Evolutionary conservation across 208 protist genomes (phyloP).

Genomic region (Crithidia bombi): DNA sequence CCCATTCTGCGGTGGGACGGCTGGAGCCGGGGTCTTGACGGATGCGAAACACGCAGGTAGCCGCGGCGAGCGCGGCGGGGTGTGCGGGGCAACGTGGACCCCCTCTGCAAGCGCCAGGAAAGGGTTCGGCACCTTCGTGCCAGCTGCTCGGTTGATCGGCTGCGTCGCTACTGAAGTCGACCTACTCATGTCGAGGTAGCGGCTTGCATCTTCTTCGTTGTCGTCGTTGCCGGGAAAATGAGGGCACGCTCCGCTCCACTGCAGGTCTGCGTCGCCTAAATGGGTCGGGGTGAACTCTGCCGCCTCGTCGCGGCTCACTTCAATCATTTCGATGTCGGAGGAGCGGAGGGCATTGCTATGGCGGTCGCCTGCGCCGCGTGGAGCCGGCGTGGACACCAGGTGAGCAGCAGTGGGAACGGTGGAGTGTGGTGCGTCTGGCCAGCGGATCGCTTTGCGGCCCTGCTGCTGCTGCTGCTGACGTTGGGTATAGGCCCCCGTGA

Average conservation of each 20-base stretch:
- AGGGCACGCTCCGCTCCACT: not conserved
- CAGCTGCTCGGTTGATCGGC: not conserved
- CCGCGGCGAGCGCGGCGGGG: not conserved
- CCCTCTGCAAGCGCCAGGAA: not conserved
- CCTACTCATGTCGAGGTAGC: not conserved
- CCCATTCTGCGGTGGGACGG: not conserved
- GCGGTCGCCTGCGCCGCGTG: not conserved
- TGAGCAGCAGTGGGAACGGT: not conserved
- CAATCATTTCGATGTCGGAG: not conserved
- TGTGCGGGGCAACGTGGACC: not conserved
- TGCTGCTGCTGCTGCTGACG: not conserved
- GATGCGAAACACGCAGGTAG: conserved; percentile 17
- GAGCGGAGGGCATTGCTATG: not conserved
- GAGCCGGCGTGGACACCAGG: not conserved
- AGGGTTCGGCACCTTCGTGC: not conserved
- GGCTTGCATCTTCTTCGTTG: not conserved
- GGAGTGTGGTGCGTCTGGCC: not conserved
- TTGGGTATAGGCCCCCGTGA: not conserved
- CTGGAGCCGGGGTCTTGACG: not conserved
- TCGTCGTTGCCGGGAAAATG: not conserved
- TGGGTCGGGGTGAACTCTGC: not conserved
- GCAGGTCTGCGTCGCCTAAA: not conserved
- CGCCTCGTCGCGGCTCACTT: not conserved
- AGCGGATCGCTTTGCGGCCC: conserved; percentile 9
- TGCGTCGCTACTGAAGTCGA: not conserved